These are phyloP conservation scores for Casuarina cunninghamiana DNA, from an alignment of 306 rosid species.

Conservation along the genomic window DNA sequence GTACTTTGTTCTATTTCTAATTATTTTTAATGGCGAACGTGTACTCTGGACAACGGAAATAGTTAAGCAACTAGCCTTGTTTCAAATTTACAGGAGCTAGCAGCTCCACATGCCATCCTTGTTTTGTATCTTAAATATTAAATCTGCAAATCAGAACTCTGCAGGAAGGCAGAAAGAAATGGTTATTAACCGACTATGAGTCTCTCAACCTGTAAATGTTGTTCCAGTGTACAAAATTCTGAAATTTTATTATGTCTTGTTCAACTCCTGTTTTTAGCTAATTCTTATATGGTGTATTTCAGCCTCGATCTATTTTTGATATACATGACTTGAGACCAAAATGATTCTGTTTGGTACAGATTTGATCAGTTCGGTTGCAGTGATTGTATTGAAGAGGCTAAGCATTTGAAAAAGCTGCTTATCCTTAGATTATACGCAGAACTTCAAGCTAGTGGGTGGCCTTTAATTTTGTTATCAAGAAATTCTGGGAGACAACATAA, in stretches of 20 bases:
- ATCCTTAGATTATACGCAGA: constrained; percentile 45
- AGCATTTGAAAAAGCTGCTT: constrained; percentile 45
- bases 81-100: neutral
- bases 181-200: neutral
- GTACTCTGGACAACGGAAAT: neutral
- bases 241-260: neutral
- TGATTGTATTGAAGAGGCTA: constrained; percentile 46
- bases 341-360: constrained; percentile 34
- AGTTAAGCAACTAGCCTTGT: neutral
- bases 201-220: neutral
- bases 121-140: neutral
- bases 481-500: constrained; percentile 42
- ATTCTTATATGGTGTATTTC: constrained; percentile 11
- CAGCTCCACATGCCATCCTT: neutral
- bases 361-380: constrained; percentile 38
- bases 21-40: neutral
- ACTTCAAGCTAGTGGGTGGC: constrained; percentile 66
- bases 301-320: constrained; percentile 21
- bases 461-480: constrained; percentile 68
- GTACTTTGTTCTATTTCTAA: neutral
- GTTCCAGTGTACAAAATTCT: neutral
- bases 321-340: constrained; percentile 17
- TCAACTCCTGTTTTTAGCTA: neutral
- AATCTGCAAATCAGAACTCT: neutral
- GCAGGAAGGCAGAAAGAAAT: neutral